Base-by-base conservation (phyloP, 208 protist species). In the Wallacemonas rigidus region DNA sequence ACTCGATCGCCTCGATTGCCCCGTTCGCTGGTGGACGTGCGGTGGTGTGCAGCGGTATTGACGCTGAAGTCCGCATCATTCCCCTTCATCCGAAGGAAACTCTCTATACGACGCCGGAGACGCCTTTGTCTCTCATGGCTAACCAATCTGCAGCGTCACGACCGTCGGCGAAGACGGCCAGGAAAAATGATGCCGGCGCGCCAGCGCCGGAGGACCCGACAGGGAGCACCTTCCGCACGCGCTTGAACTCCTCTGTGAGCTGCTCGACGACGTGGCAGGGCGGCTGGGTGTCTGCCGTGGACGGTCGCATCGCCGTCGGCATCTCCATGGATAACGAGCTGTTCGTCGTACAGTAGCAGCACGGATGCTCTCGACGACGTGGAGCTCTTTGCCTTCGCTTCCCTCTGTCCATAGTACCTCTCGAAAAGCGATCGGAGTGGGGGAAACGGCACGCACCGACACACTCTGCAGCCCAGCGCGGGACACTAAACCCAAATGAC, bases 281-380 rank as follows among this genome's bases (percentile, higher is more conserved):
- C 15, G 86, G 82, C n/a, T 93, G 87, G 88, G 86, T 83, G 26
- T 69, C 53, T 50, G 77, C 80, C 51, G 15, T 76, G 12, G 71
- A 67, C 64, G 82, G 83, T 7, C 68, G 67, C 3, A 77, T 60
- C 38, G 88, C 90, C 9, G 83, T 85, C 12, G 90, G 88, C 35
- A 61, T 95, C n/a, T 93, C 90, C n/a, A 77, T 81, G 17, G 81
- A 84, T 45, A 76, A 84, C 50, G 90, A 95, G 48, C 39, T 95
- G 35, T 93, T 91, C 71, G 12, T 89, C 69, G 79, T 81, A 2
- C 78, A 84, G 62, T 85, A 83, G 79, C 26, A 26, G 26, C 26
- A 26, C 26, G 26, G 26, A 26, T 26, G 26, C 26, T 26, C 26
- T 26, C 26, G 26, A 26, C 26, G 26, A 26, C 26, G 26, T 26